These are phyloP conservation scores for Parasitella parasitica DNA, from an alignment of 371 early-diverging fungal species.

Conservation along the genomic window DNA sequence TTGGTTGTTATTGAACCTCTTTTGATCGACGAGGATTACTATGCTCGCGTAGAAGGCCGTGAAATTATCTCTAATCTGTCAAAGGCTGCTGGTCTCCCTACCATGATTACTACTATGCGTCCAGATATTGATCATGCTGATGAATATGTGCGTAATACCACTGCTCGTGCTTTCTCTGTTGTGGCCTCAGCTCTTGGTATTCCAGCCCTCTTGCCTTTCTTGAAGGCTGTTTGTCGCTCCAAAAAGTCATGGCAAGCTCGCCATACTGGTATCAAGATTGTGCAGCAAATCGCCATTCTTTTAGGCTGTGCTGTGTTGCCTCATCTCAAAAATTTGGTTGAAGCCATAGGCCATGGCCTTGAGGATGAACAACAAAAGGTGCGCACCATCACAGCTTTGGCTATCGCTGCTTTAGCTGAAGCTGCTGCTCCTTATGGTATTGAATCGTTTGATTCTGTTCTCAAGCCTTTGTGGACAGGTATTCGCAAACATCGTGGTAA, in stretches of 20 bases:
- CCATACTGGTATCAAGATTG: conserved; percentile 97
- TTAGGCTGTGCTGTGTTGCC: conserved; percentile 95
- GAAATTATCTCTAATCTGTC: conserved; percentile 96
- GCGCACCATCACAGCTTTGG: conserved; percentile 92
- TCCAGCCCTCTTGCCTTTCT: conserved; percentile 91
- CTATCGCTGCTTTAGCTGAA: conserved; percentile 95
- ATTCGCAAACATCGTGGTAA: conserved; percentile 95
- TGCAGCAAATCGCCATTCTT: conserved; percentile 94
- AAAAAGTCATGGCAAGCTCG: conserved; percentile 98
- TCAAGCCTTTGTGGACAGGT: conserved; percentile 92
- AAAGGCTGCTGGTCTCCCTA: conserved; percentile 97
- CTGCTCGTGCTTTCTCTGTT: conserved; percentile 96
- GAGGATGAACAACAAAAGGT: conserved; percentile 97
- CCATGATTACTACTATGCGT: conserved; percentile 98
- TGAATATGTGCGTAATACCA: conserved; percentile 98
- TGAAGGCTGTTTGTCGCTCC: conserved; percentile 93
- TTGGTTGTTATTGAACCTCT: conserved; percentile 97
- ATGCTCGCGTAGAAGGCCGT: conserved; percentile 96
- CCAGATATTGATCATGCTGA: conserved; percentile 97
- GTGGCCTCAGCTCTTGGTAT: conserved; percentile 97
- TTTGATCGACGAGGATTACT: conserved; percentile 96
- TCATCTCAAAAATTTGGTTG: conserved; percentile 90
- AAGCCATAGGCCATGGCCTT: conserved; percentile 87
- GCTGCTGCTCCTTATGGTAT: conserved; percentile 98
- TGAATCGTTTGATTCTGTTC: conserved; percentile 91